Evolutionary conservation across 148 eudicot species (phyloP).

Genomic region (Amaranthus palmeri): DNA sequence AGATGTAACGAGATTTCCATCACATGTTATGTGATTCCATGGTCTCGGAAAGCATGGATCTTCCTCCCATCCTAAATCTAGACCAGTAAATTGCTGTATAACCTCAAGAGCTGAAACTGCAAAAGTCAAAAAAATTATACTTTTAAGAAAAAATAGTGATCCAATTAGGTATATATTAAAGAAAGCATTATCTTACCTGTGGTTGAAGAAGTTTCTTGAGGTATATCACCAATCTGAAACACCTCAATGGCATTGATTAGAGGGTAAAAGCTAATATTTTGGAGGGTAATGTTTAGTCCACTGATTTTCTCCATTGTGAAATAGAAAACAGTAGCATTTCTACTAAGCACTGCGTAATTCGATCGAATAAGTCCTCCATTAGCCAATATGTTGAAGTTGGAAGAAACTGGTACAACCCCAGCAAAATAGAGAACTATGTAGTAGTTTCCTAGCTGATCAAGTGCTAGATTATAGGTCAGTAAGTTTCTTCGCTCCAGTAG

Average conservation of each 20-base stretch:
- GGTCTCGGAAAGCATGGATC: conserved; percentile 78
- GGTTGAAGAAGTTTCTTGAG: conserved; percentile 66
- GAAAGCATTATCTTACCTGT: conserved; percentile 41
- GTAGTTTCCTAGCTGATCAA: conserved; percentile 53
- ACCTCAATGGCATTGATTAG: conserved; percentile 70
- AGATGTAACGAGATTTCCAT: conserved; percentile 58
- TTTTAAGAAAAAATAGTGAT: neutral
- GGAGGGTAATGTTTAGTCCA: conserved; percentile 51
- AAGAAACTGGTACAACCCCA: conserved; percentile 54
- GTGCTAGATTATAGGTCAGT: conserved; percentile 47
- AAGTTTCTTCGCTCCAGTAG: conserved; percentile 39
- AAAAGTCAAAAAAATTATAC: conserved; percentile 4
- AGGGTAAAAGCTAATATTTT: conserved; percentile 46
- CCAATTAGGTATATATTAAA: neutral
- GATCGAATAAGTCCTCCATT: conserved; percentile 52
- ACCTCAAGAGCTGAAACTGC: conserved; percentile 80
- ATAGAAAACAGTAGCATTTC: conserved; percentile 33
- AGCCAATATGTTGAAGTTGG: conserved; percentile 52
- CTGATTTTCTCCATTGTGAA: conserved; percentile 34
- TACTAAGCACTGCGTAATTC: conserved; percentile 43
- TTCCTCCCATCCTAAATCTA: conserved; percentile 83
- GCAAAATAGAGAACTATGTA: conserved; percentile 64
- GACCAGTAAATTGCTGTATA: conserved; percentile 58
- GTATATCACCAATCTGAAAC: conserved; percentile 57
- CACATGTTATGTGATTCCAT: conserved; percentile 65